Evolutionary conservation across 345 rosid species (phyloP).

Genomic region (Moricandia arvensis): DNA sequence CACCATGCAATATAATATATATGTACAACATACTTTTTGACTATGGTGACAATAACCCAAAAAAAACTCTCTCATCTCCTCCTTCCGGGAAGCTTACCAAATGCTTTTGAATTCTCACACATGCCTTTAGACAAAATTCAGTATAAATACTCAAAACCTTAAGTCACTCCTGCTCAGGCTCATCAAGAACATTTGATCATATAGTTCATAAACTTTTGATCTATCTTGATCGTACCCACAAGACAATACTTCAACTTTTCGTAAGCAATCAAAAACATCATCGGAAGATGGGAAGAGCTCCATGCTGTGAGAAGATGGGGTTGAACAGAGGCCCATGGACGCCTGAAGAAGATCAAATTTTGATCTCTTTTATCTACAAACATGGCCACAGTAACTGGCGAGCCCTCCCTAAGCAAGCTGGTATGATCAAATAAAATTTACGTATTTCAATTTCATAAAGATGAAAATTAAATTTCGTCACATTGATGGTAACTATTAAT

Average conservation of each 20-base stretch:
- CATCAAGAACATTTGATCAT: slow-evolving; percentile 13
- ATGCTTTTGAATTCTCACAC: slow-evolving; percentile 36
- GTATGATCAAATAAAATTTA: slow-evolving; percentile 32
- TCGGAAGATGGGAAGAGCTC: slow-evolving; percentile 80
- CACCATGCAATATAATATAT: slow-evolving; percentile 5
- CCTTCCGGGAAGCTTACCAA: slow-evolving; percentile 28
- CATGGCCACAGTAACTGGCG: slow-evolving; percentile 75
- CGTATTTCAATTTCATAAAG: background rate
- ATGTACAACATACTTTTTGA: slow-evolving; percentile 25
- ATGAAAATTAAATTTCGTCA: background rate
- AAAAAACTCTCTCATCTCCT: background rate
- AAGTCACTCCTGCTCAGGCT: slow-evolving; percentile 18
- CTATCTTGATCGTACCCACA: background rate
- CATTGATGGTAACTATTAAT: background rate
- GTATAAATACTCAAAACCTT: slow-evolving; percentile 31
- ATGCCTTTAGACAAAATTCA: slow-evolving; percentile 18
- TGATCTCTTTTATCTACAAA: slow-evolving; percentile 49
- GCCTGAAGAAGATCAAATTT: slow-evolving; percentile 63
- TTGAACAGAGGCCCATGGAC: slow-evolving; percentile 81
- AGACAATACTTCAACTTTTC: background rate
- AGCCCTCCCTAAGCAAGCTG: slow-evolving; percentile 81
- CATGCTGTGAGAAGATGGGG: slow-evolving; percentile 84
- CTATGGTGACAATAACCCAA: slow-evolving; percentile 13
- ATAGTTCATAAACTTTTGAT: background rate
- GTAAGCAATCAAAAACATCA: background rate